Evolutionary conservation across 129 eudicot species (phyloP), one percentile per base, ranked within the genome.

Genomic region (Pseudognaphalium luteoalbum): DNA sequence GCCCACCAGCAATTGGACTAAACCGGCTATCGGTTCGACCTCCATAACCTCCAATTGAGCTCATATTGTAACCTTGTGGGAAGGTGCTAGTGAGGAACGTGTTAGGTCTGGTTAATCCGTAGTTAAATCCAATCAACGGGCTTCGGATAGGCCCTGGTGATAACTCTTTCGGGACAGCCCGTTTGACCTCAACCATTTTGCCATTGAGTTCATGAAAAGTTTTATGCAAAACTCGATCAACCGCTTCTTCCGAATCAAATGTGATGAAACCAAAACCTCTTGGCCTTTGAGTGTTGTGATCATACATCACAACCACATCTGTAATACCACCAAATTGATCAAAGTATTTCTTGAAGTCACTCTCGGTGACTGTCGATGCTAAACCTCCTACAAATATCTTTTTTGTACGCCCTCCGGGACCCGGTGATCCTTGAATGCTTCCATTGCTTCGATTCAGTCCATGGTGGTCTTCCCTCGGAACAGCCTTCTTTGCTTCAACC

Each of bases 401-500:
- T 81, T 90, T 92, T 0, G 98, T 90, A 41, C 94, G 92, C 29
- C 92, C 95, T 12, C 68, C 83, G 29, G 87, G 86, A 66, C 89
- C 92, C 5, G 92, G 92, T 15, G 95, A 90, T 63, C 98, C 98
- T 80, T 90, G 96, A 63, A 83, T 88, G 77, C 83, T 80, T 51
- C 75, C 78, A 69, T 7, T 81, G 86, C 58, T 88, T 75, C 90
- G 88, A 72, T 76, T 88, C 19, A 79, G 66, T 29, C 85, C 86
- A 78, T 80, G 84, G 72, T 90, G 90, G 72, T 92, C 96, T 71
- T 92, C 98, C 83, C 98, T 88, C 11, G 98, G 98, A 78, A 92
- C 98, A 19, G 98, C 98, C 82, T 90, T 92, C 88, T 92, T 92
- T 68, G 98, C 98, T 80, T 92, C 98, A 35, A 92, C 98, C 98